phyloP scores from a whole-genome alignment of 371 early-diverging fungal species.

The Mortierella sp. region DNA sequence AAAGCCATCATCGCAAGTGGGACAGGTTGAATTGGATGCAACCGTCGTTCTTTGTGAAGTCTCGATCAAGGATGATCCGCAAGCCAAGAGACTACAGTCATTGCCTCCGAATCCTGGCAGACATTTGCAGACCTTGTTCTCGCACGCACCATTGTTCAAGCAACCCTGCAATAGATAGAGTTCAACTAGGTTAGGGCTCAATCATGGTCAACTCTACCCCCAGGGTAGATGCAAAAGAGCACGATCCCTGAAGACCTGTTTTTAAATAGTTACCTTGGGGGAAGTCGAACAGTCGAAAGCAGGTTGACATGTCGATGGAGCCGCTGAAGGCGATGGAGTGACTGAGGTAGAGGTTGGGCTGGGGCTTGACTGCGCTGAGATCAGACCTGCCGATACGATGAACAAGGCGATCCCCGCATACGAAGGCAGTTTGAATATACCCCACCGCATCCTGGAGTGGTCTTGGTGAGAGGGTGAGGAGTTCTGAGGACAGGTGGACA shows the following conservation, averaged over 20 bases:
- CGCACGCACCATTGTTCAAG: slow-evolving; percentile 36
- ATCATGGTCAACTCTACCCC: neutral
- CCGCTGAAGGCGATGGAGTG: slow-evolving; percentile 5
- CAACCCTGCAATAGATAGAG: slow-evolving; percentile 28
- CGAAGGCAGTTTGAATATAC: no score
- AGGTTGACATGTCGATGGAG: slow-evolving; percentile 23
- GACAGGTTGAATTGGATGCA: slow-evolving; percentile 6
- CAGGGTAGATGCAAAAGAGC: no score
- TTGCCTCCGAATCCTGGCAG: slow-evolving; percentile 44
- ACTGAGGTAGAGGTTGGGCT: neutral
- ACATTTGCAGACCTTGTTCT: slow-evolving; percentile 30
- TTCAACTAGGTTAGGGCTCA: neutral
- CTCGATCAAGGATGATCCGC: slow-evolving; percentile 37
- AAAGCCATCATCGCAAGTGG: slow-evolving; percentile 39
- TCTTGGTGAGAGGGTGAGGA: no score
- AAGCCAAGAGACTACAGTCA: slow-evolving; percentile 38
- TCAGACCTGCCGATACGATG: no score
- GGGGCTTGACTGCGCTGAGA: neutral
- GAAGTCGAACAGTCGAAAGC: slow-evolving; percentile 37
- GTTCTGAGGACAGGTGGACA: no score
- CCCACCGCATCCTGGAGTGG: no score
- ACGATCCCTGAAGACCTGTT: neutral
- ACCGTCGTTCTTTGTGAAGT: slow-evolving; percentile 33
- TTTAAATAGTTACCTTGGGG: slow-evolving; percentile 31
- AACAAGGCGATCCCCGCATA: no score